phyloP scores from a whole-genome alignment of 129 eudicot genomes.

The Flaveria bidentis region DNA sequence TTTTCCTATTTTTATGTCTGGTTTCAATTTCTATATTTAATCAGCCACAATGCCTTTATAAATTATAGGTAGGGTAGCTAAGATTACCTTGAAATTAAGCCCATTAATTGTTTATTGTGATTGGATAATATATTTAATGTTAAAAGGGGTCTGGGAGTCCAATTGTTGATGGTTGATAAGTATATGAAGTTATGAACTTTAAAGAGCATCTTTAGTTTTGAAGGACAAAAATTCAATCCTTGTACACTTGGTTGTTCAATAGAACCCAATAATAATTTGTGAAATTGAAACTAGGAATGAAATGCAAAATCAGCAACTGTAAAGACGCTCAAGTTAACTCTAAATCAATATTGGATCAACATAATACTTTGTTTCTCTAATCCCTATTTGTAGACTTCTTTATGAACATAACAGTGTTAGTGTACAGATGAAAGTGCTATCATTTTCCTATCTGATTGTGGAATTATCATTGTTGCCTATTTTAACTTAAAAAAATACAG shows the following conservation, averaged over 20 bases:
- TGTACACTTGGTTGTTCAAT: not conserved
- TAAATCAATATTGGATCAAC: not conserved
- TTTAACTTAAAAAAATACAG: no score
- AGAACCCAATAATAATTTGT: not conserved
- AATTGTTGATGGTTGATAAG: no score
- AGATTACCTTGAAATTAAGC: no score
- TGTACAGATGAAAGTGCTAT: not conserved
- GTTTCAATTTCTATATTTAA: not conserved
- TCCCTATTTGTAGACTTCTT: not conserved
- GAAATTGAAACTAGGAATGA: not conserved
- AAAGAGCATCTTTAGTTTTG: no score
- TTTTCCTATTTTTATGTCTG: not conserved
- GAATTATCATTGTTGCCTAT: no score
- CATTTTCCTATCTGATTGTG: not conserved
- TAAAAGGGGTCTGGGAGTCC: no score
- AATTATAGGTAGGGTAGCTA: not conserved
- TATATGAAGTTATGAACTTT: no score
- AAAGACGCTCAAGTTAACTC: no score
- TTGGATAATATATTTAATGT: no score
- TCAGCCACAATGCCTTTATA: not conserved
- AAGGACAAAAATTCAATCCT: no score
- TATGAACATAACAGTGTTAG: not conserved
- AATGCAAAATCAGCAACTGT: not conserved
- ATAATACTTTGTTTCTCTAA: not conserved
- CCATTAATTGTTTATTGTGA: not conserved